phyloP scores from a whole-genome alignment of 495 filamentous ascomycete genomes.

The Pyronema omphalodes region DNA sequence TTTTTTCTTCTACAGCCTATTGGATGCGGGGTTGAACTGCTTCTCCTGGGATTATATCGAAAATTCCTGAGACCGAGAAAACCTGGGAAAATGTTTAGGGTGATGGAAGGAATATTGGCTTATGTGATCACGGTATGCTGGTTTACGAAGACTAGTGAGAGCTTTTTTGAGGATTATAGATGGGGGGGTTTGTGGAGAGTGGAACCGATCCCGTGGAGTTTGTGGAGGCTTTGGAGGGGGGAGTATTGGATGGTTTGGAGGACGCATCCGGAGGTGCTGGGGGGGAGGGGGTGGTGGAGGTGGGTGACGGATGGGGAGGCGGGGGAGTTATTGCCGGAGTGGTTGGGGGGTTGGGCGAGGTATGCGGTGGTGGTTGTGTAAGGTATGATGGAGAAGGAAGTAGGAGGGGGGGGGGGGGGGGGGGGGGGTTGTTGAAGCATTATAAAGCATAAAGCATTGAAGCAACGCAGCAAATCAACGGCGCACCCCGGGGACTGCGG shows the following conservation, averaged over 20 bases:
- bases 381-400: not conserved
- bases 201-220: slow-evolving; percentile 12
- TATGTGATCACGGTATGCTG: slow-evolving; percentile 12
- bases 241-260: slow-evolving; percentile 7
- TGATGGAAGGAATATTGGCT: not conserved
- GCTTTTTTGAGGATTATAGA: slow-evolving; percentile 16
- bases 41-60: slow-evolving; percentile 3
- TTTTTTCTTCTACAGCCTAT: slow-evolving; percentile 18
- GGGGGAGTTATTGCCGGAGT: slow-evolving; percentile 8
- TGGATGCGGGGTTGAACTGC: slow-evolving; percentile 6
- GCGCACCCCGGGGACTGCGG: no score
- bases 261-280: not conserved
- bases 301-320: slow-evolving; percentile 12
- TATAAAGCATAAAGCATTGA: no score
- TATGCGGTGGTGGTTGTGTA: not conserved
- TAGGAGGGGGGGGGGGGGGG: not conserved
- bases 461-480: no score
- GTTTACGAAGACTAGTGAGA: slow-evolving; percentile 4
- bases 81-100: not conserved
- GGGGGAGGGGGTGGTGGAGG: slow-evolving; percentile 6
- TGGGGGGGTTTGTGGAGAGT: slow-evolving; percentile 12
- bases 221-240: not conserved
- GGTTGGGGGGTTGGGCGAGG: not conserved
- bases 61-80: not conserved
- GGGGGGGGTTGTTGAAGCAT: not conserved